These are phyloP conservation scores for Oropetium thomaeum DNA, from an alignment of 176 grass and related monocot species.

Conservation along the genomic window DNA sequence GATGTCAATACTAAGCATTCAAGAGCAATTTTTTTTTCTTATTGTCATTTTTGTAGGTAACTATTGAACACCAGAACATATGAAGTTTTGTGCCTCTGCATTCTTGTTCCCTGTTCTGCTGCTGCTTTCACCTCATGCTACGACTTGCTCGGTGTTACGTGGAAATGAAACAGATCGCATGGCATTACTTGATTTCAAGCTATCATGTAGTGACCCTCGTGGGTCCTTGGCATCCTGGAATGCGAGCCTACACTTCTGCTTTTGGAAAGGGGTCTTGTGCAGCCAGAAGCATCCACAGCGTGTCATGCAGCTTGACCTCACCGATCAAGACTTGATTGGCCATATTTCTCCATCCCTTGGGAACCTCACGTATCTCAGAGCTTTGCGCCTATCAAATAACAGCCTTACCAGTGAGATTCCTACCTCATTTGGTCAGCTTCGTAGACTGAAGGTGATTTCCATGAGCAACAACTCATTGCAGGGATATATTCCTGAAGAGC, in stretches of 20 bases:
- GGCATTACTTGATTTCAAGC: constrained; percentile 6
- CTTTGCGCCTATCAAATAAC: not conserved
- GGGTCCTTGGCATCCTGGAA: constrained; percentile 14
- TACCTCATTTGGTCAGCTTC: not conserved
- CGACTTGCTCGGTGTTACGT: not conserved
- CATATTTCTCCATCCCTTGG: constrained; percentile 1
- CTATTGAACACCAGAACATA: not conserved
- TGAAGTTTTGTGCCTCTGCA: not conserved
- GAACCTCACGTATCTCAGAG: constrained; percentile 14
- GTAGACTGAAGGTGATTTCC: not conserved
- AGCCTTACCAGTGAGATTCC: constrained; percentile 3
- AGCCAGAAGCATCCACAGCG: constrained; percentile 18
- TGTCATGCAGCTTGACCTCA: constrained; percentile 3
- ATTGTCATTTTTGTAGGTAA: not conserved
- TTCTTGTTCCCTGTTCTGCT: not conserved
- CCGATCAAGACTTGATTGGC: not conserved
- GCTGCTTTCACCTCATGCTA: not conserved
- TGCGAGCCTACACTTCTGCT: not conserved
- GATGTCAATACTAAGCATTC: not conserved
- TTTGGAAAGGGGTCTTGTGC: constrained; percentile 14
- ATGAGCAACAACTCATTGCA: constrained; percentile 11
- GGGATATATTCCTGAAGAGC: constrained; percentile 13
- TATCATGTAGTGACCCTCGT: not conserved
- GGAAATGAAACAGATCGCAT: constrained; percentile 3
- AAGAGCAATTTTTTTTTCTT: not conserved